These are phyloP conservation scores for Leccinum boreale DNA, from an alignment of 768 basidiomycete species.

Conservation along the genomic window DNA sequence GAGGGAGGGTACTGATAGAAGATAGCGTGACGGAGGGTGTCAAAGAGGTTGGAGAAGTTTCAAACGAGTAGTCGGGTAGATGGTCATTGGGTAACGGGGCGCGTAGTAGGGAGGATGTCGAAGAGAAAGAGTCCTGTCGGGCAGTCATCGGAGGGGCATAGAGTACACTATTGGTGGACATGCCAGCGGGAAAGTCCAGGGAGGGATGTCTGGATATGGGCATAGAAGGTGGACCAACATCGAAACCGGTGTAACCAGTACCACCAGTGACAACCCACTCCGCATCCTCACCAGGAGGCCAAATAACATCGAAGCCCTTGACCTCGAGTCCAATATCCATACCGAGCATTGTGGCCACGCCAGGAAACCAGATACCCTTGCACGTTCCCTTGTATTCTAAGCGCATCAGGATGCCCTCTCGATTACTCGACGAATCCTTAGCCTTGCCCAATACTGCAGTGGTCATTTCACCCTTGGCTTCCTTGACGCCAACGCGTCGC, in stretches of 20 bases:
- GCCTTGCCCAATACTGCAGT: constrained; percentile 55
- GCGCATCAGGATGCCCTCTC: constrained; percentile 58
- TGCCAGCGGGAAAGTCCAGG: constrained; percentile 39
- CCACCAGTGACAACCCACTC: constrained; percentile 66
- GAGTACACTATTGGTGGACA: constrained; percentile 17
- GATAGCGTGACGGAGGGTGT: constrained; percentile 41
- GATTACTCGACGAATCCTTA: constrained; percentile 34
- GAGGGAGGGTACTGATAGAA: constrained; percentile 37
- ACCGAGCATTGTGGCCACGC: constrained; percentile 77
- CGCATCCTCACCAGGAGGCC: constrained; percentile 49
- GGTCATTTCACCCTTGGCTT: constrained; percentile 64
- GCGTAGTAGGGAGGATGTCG: constrained; percentile 65
- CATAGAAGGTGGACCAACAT: constrained; percentile 44
- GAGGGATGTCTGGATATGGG: constrained; percentile 47
- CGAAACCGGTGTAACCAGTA: constrained; percentile 69
- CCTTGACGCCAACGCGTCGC: constrained; percentile 65
- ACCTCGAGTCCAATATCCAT: constrained; percentile 71
- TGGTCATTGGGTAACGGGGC: constrained; percentile 67
- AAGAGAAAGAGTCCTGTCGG: constrained; percentile 41
- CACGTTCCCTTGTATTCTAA: constrained; percentile 72
- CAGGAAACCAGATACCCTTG: constrained; percentile 78
- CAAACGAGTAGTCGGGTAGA: constrained; percentile 74
- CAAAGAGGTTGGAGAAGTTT: constrained; percentile 53
- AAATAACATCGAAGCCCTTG: constrained; percentile 65
- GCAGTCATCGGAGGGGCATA: constrained; percentile 25